Conservation (phyloP, 2,329 filamentous ascomycete genomes). For the Pseudopithomyces maydicus region DNA sequence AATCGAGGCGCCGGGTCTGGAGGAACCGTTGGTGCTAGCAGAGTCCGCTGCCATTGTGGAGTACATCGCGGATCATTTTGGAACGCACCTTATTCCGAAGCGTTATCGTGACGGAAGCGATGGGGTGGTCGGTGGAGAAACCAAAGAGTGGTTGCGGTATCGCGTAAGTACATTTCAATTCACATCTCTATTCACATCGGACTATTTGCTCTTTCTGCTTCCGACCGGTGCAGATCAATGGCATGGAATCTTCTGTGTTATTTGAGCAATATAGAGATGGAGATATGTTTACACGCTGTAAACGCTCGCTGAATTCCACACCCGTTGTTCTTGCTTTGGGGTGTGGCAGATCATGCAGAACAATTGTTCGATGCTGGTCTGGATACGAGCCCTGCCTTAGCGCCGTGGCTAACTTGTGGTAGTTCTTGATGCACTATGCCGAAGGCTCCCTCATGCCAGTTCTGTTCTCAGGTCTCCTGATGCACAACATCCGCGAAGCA, state of each 20-base stretch:
- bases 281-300: background rate
- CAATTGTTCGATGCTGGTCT: background rate
- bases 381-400: background rate
- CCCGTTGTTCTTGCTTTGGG: background rate
- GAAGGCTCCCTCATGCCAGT: slow-evolving; percentile 83
- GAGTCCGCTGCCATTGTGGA: slow-evolving; percentile 83
- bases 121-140: slow-evolving; percentile 61
- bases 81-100: slow-evolving; percentile 56
- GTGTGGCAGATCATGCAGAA: background rate
- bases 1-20: slow-evolving; percentile 57
- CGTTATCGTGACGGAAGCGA: slow-evolving; percentile 60
- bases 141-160: slow-evolving; percentile 64
- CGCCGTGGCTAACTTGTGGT: slow-evolving; percentile 55
- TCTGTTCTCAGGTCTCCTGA: slow-evolving; percentile 68
- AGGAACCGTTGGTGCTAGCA: slow-evolving; percentile 67
- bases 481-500: slow-evolving; percentile 56
- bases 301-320: background rate
- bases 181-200: background rate
- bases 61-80: slow-evolving; percentile 76
- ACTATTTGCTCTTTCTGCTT: background rate
- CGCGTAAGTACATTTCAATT: slow-evolving; percentile 48
- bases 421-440: slow-evolving; percentile 71
- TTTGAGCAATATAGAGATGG: background rate
- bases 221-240: background rate
- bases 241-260: too few relatives aligned